phyloP scores from a whole-genome alignment of 306 rosid species.

The Acmispon strigosus region DNA sequence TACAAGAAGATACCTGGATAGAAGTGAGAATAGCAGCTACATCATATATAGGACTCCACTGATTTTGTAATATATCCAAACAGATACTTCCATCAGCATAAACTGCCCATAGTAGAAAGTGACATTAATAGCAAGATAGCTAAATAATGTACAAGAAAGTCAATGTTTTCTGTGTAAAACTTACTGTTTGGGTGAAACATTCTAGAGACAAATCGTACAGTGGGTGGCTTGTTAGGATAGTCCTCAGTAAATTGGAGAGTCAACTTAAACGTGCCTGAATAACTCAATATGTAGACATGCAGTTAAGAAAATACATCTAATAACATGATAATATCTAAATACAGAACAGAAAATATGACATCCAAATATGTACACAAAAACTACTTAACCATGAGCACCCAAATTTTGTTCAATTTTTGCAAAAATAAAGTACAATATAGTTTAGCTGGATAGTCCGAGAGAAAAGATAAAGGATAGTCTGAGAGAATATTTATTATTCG shows the following conservation, averaged over 20 bases:
- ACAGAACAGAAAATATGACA: slow-evolving; percentile 4
- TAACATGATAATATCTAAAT: not conserved
- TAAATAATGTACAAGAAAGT: not conserved
- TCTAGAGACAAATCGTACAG: slow-evolving; percentile 83
- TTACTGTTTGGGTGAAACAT: slow-evolving; percentile 96
- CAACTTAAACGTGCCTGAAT: slow-evolving; percentile 81
- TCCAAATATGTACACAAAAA: not conserved
- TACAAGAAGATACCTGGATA: slow-evolving; percentile 37
- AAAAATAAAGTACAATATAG: not conserved
- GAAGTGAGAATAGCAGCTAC: slow-evolving; percentile 63
- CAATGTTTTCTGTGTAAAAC: slow-evolving; percentile 18
- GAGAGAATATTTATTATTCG: not conserved
- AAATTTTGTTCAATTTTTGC: not conserved
- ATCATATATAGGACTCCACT: slow-evolving; percentile 65
- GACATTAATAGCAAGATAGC: not conserved
- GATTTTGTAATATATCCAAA: slow-evolving; percentile 55
- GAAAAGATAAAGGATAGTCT: not conserved
- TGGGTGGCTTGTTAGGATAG: slow-evolving; percentile 93
- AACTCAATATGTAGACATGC: slow-evolving; percentile 18
- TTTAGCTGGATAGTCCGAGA: not conserved
- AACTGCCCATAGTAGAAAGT: slow-evolving; percentile 31
- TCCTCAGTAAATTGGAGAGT: slow-evolving; percentile 84
- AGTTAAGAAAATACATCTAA: slow-evolving; percentile 13
- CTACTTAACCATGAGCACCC: not conserved
- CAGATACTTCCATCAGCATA: slow-evolving; percentile 66